Evolutionary conservation across 2,329 filamentous ascomycete genomes (phyloP), one percentile per base, ranked within the genome.

Genomic region (Fusarium mundagurra): DNA sequence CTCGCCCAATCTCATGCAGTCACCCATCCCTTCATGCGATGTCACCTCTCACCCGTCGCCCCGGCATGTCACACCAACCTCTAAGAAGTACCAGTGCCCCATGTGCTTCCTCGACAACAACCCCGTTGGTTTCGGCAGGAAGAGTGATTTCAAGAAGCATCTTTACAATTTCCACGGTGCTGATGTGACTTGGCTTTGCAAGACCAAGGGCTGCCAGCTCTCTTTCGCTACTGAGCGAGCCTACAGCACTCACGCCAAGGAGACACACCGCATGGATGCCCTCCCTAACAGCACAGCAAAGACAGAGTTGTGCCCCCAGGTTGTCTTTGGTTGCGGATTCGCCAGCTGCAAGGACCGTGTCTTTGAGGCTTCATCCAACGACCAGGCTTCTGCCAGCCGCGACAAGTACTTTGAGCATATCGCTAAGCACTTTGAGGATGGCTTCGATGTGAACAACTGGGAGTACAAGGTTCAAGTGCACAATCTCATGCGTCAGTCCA

Each of bases 111-210:
- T 85, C 47, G 84, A 86, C 76, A 83, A 83, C 77, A 85, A 85
- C 71, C 81, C 81, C 22, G 84, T 86, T 31, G 84, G 84, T 41
- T 86, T 86, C 57, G 84, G 84, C 41, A 82, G 84, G 66, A 86
- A 86, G 78, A 85, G 83, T 74, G 84, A 86, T 72, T 85, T 86
- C 75, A 86, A 86, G 80, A 86, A 86, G 79, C 84, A 86, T 71
- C 78, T 86, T n/a, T 83, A 85, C 79, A 85, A 85, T 76, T 86
- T 86, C 71, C 85, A 86, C 72, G 83, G 83, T 43, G 80, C 82
- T 54, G 83, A 86, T 70, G 80, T 82, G 41, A 79, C 82, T 44
- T 86, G 84, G 85, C 78, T 84, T 27, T 86, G 84, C 77, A 84
- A 81, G 51, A 84, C 82, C 43, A 82, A 81, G 67, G 81, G 79